A percentile compares a stretch with the other conserved stretches of the same genome.
phyloP scores from a whole-genome alignment of 2,329 filamentous ascomycete species.

The Trichoderma pleuroti region DNA sequence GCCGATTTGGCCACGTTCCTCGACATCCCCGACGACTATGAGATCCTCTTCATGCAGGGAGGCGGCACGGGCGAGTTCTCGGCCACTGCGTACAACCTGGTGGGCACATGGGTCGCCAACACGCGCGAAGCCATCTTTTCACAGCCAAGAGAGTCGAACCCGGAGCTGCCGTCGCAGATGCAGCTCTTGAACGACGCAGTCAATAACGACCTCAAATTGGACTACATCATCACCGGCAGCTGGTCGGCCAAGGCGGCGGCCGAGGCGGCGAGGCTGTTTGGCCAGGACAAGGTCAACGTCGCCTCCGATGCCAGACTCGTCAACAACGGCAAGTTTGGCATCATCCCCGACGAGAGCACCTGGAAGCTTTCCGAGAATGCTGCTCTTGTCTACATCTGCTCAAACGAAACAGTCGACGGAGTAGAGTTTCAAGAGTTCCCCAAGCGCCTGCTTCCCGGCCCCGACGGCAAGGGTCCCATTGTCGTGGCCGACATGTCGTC shows the following conservation, averaged over 20 bases:
- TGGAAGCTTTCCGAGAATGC: constrained; percentile 71
- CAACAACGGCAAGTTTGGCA: constrained; percentile 78
- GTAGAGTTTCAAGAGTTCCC: constrained; percentile 84
- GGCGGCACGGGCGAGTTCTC: constrained; percentile 80
- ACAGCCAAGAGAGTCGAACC: neutral
- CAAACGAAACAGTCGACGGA: constrained; percentile 92
- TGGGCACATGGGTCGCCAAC: neutral
- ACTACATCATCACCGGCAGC: constrained; percentile 73
- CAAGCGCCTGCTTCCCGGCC: constrained; percentile 53
- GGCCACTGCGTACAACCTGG: neutral
- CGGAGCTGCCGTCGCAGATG: neutral
- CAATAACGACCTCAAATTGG: constrained; percentile 69
- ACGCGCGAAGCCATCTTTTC: neutral
- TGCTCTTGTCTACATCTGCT: constrained; percentile 82
- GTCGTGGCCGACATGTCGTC: constrained; percentile 92
- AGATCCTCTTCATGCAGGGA: constrained; percentile 82
- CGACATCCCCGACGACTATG: constrained; percentile 81
- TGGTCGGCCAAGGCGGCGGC: constrained; percentile 86
- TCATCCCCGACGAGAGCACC: constrained; percentile 70
- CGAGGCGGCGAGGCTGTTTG: constrained; percentile 63
- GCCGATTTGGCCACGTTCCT: constrained; percentile 68
- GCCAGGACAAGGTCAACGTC: constrained; percentile 58
- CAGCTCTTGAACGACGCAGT: constrained; percentile 60
- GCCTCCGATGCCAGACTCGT: constrained; percentile 62
- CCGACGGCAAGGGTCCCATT: constrained; percentile 63